Base-by-base conservation (phyloP, 495 filamentous ascomycete species). In the Hypomontagnella monticulosa region DNA sequence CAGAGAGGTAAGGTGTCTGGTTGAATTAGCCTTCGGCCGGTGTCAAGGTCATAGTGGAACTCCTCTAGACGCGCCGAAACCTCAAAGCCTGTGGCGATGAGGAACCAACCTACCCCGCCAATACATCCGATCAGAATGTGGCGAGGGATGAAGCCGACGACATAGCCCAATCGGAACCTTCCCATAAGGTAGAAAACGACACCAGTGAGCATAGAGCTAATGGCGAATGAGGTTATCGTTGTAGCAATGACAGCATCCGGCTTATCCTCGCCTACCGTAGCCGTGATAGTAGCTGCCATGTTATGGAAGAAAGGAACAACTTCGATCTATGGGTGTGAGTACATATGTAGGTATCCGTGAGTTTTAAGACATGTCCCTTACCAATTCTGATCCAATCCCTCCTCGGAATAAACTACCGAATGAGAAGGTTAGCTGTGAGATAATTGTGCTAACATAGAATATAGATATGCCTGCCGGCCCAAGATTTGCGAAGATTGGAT, bases 81-180 rank as follows among this genome's bases (percentile, higher is more conserved):
- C 70, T 99, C 95, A 44, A 99, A 83, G 19, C 91, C 95, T 1
- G 95, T 99, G 38, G 89, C 87, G 46, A 97, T 78, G 19, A 99
- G 84, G 75, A 99, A 99, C 82, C 92, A 96, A n/a, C 95, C 95
- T 16, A 99, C 96, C 54, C 95, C 95, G 38, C 96, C 95, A 61
- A 99, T 98, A 71, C 96, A 97, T 19, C 95, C 95, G 43, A 96
- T 92, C n/a, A 98, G 76, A 63, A 99, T 98, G 62, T 96, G 93
- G 32, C 93, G 86, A 23, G 95, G 95, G 66, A 99, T 97, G 79
- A 97, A 99, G 18, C 93, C 94, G 56, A 97, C 93, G 30, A 99
- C 83, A 47, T 92, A 92, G 14, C 95, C 95, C 54, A 97, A 84
- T 61, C 86, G 88, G 74, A 90, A 94, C 23, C 80, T 83, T 51